phyloP scores from a whole-genome alignment of 2,329 filamentous ascomycete genomes.

The Coniella vitis region DNA sequence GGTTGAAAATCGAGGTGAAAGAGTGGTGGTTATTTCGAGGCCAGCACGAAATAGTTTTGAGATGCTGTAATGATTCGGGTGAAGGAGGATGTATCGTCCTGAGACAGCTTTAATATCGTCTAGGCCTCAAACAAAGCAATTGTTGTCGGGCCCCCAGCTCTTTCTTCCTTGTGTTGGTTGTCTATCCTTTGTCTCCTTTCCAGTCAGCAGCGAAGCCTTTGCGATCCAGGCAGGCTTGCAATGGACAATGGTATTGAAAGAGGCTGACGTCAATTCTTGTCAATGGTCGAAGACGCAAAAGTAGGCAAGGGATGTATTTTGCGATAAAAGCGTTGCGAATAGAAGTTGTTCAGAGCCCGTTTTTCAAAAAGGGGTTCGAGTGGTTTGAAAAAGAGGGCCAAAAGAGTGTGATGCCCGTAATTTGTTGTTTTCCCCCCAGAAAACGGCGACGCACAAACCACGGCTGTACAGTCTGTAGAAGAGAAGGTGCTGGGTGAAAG shows the following conservation, averaged over 20 bases:
- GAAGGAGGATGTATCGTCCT: not conserved
- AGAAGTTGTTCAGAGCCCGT: not conserved
- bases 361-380: slow-evolving; percentile 2
- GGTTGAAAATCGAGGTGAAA: not conserved
- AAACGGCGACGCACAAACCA: not conserved
- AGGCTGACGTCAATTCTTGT: not conserved
- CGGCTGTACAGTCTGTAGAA: too few relatives aligned
- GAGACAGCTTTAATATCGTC: not conserved
- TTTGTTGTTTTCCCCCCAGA: not conserved
- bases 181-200: slow-evolving; percentile 1
- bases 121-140: slow-evolving; percentile 3
- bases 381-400: not conserved
- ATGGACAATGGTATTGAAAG: not conserved
- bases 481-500: not conserved
- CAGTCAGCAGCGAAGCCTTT: not conserved
- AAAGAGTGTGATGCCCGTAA: not conserved
- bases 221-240: not conserved
- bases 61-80: slow-evolving; percentile 4
- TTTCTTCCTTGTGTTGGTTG: not conserved
- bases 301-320: too few relatives aligned
- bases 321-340: not conserved
- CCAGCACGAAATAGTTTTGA: slow-evolving; percentile 15
- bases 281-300: not conserved
- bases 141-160: slow-evolving; percentile 6
- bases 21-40: slow-evolving; percentile 13